These are phyloP conservation scores for Tetrapisispora iriomotensis DNA, from an alignment of 805 yeast species.

Conservation along the genomic window DNA sequence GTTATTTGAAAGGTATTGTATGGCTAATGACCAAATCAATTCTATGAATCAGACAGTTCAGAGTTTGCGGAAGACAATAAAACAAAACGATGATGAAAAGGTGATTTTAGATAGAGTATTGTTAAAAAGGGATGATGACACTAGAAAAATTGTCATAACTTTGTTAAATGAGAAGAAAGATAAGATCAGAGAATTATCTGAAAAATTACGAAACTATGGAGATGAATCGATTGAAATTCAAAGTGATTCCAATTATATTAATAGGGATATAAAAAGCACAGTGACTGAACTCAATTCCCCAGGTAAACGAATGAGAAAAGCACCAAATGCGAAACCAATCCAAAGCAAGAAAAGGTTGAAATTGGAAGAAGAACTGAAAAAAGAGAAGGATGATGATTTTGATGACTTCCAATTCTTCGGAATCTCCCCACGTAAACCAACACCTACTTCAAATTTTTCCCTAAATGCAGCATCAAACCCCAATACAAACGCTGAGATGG, in stretches of 20 bases:
- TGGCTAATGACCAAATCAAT: constrained; percentile 10
- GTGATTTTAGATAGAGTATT: constrained; percentile 9
- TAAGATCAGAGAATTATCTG: constrained; percentile 13
- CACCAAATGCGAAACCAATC: background rate
- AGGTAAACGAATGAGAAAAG: constrained; percentile 14
- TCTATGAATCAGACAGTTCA: background rate
- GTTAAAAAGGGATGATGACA: constrained; percentile 16
- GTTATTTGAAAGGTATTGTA: constrained; percentile 9
- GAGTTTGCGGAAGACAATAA: background rate
- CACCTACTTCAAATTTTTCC: background rate
- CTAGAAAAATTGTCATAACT: constrained; percentile 14
- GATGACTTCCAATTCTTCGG: constrained; percentile 19
- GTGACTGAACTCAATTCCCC: constrained; percentile 19
- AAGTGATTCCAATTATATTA: constrained; percentile 14
- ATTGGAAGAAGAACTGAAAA: background rate
- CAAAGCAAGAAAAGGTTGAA: background rate
- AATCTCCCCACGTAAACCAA: constrained; percentile 4
- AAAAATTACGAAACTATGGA: constrained; percentile 5
- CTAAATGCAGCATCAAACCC: too few species aligned
- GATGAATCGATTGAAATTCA: background rate
- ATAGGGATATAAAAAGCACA: constrained; percentile 11
- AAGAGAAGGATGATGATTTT: constrained; percentile 10
- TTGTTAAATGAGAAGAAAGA: constrained; percentile 23
- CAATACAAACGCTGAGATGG: background rate
- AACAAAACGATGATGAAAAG: constrained; percentile 7